Evolutionary conservation across 495 filamentous ascomycete genomes (phyloP), one percentile per base, ranked within the genome.

Genomic region (Tuber brumale): DNA sequence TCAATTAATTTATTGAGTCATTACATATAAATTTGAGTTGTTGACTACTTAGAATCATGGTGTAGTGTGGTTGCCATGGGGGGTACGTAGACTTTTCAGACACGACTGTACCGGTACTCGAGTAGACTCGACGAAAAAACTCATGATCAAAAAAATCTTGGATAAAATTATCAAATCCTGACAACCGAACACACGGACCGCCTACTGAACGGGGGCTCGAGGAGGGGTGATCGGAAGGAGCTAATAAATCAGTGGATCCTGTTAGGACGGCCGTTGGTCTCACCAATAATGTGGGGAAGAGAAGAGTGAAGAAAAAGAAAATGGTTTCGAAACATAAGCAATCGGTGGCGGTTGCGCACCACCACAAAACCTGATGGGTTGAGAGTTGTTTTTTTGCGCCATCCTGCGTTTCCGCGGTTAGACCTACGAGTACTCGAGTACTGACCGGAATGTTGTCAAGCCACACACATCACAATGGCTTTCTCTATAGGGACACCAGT

Each of bases 341-440:
- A 66, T 35, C 27, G 12, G 57, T 16, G 14, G 12, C 5, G 12
- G 57, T 66, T 35, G 27, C 27, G 57, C 31, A 66, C 27, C 14
- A 35, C 27, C 14, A 35, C 31, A 66, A 66, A 23, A 16, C 57
- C 31, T 35, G 12, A 35, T 31, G 57, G 27, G 57, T 31, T 66
- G 31, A 66, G 69, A 76, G 70, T 44, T 72, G 44, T 35, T 79
- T 72, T 72, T 74, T 79, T 79, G 51, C 77, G 77, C 77, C 72
- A 79, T 79, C 66, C 69, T 72, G 48, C 74, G 69, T n/a, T 76
- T 75, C 71, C 37, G 37, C 43, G 41, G 57, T 46, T 69, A 70
- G 74, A 27, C 18, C 48, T 76, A 4, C n/a, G n/a, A n/a, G n/a
- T n/a, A n/a, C n/a, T n/a, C n/a, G n/a, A n/a, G n/a, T n/a, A n/a